phyloP scores from a whole-genome alignment of 257 asterid species.

The Solanum arcanum region DNA sequence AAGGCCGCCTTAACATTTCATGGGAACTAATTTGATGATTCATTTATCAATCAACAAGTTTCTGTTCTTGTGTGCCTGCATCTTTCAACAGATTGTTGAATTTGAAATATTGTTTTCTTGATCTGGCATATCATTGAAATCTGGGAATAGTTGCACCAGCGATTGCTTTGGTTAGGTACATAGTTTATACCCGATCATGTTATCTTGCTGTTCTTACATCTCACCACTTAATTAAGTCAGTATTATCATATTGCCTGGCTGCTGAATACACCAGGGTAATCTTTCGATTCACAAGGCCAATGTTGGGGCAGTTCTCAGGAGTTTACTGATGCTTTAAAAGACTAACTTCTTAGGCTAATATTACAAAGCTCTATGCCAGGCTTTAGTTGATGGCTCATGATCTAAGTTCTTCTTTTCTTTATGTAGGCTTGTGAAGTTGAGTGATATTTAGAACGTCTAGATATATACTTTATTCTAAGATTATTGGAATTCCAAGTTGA shows the following conservation, averaged over 20 bases:
- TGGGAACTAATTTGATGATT: background rate
- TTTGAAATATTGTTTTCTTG: background rate
- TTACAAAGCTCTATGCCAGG: background rate
- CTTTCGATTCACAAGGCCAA: background rate
- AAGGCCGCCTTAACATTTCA: slow-evolving; percentile 26
- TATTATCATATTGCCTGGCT: background rate
- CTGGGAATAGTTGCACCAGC: background rate
- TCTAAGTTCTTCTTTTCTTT: background rate
- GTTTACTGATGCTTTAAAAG: background rate
- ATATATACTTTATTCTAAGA: background rate
- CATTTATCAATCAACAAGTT: background rate
- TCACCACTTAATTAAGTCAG: too few species aligned
- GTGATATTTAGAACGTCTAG: background rate
- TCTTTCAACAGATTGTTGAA: background rate
- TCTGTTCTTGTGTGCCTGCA: background rate
- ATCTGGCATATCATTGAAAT: background rate
- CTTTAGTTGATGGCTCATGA: background rate
- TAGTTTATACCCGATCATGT: background rate
- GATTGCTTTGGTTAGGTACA: background rate
- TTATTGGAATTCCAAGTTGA: background rate
- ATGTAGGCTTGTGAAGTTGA: background rate
- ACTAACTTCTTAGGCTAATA: background rate
- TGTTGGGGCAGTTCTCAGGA: background rate
- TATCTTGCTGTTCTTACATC: too few species aligned
- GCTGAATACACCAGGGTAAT: background rate